A percentile compares a stretch with the other conserved stretches of the same genome.
Evolutionary conservation across 176 grass and related monocot genomes (phyloP).

Genomic region (Musa beccarii): DNA sequence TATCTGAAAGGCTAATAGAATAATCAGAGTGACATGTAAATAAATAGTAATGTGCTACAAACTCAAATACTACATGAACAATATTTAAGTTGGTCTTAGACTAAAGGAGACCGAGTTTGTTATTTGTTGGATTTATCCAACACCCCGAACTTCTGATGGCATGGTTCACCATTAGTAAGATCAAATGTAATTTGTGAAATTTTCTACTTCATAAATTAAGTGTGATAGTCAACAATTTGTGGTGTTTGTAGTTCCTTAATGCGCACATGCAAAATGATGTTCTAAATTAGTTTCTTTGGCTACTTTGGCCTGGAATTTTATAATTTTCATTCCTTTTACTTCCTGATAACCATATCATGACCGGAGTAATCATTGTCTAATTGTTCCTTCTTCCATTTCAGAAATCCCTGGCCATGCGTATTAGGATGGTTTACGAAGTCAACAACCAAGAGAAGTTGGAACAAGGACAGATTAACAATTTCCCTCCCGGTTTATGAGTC

Average conservation of each 20-base stretch:
- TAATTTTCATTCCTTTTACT: background rate
- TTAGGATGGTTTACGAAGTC: constrained; percentile 88
- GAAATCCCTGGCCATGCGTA: constrained; percentile 85
- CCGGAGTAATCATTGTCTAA: background rate
- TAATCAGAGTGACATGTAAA: background rate
- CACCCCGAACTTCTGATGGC: background rate
- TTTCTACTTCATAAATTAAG: too few species aligned
- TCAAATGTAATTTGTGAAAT: too few species aligned
- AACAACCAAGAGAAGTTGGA: constrained; percentile 78
- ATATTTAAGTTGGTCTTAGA: background rate
- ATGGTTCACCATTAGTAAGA: background rate
- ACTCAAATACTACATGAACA: background rate
- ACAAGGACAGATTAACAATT: constrained; percentile 90
- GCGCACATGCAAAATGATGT: too few species aligned
- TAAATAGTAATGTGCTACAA: background rate
- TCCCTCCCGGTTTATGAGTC: constrained; percentile 61
- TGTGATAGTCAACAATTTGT: too few species aligned
- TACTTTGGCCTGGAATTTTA: background rate
- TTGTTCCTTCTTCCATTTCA: constrained; percentile 22
- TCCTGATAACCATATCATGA: background rate
- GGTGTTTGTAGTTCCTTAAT: too few species aligned
- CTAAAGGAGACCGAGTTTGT: background rate
- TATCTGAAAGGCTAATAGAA: background rate
- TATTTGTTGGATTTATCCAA: background rate
- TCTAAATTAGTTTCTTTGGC: too few species aligned